Base-by-base conservation (phyloP, 139 green algal genomes). In the Auxenochlorella pyrenoidosa region DNA sequence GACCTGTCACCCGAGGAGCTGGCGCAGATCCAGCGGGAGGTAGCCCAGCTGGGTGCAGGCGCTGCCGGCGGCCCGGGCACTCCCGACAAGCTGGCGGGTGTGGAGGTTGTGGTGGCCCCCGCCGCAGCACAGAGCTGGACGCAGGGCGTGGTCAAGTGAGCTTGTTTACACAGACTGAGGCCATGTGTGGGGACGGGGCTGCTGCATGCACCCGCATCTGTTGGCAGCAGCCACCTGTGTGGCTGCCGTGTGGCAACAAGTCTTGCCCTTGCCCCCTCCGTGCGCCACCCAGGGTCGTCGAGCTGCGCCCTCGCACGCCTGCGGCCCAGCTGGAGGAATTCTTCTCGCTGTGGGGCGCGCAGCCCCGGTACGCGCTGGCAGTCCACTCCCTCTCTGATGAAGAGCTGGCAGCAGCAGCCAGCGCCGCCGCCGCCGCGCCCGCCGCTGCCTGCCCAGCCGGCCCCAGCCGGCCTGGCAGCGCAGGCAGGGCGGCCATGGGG, bases 321-420 rank as follows among this genome's bases (percentile, higher is more conserved):
- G 34, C 43, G 0, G 34, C 15, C 5, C 44, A 87, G 59, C 72
- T 90, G 19, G 59, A 84, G 26, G 41, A 87, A 4, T 90, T 90
- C 51, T 70, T 90, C 19, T 40, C 28, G 12, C 32, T 28, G 8
- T 90, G 86, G 86, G 44, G 43, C 10, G 79, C n/a, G 0, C 66
- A 82, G 66, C 86, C 86, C 19, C 34, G 36, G 5, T 90, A 60
- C 32, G 78, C 85, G 0, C 60, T 90, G 34, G 86, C 86, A 16
- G 19, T 81, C 2, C 66, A 85, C 40, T n/a, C 40, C 8, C 41
- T 85, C 16, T 63, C 38, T 24, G 63, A 77, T 16, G 80, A 76
- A 0, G 80, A 85, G 60, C 60, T 85, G 38, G 51, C 83, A 16
- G 54, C 38, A 15, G 71, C 54, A 36, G 51, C 73, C 1, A 54